phyloP scores from a whole-genome alignment of 2,329 filamentous ascomycete genomes.

The Fusarium nelsonii region DNA sequence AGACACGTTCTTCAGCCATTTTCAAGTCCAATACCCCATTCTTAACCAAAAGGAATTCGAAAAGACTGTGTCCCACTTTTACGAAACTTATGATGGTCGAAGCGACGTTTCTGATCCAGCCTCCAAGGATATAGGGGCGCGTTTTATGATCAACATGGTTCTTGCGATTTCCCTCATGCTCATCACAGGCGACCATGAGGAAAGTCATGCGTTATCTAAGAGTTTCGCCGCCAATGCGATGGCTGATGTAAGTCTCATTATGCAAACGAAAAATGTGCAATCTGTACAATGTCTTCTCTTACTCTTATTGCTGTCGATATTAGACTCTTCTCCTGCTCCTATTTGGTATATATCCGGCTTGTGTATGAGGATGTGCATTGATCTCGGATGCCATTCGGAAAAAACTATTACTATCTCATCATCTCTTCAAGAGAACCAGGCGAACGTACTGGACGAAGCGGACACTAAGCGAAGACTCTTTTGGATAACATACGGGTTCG shows the following conservation, averaged over 20 bases:
- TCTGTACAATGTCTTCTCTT: conserved; percentile 16
- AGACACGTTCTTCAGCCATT: conserved; percentile 11
- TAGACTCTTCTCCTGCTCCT: conserved; percentile 10
- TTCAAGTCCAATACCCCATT: conserved; percentile 23
- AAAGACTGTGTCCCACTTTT: conserved; percentile 2
- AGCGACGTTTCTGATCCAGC: fast-evolving
- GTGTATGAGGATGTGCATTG: conserved; percentile 27
- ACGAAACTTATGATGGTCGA: not conserved
- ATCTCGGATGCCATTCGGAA: conserved; percentile 17
- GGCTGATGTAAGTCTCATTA: conserved; percentile 3
- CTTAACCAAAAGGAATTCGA: conserved; percentile 5
- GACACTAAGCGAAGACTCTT: conserved; percentile 17
- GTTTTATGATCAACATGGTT: conserved; percentile 27
- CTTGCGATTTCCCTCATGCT: conserved; percentile 12
- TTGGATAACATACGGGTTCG: conserved; percentile 13
- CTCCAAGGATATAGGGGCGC: not conserved
- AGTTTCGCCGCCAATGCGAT: conserved; percentile 12
- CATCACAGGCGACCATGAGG: conserved; percentile 6
- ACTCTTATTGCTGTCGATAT: conserved; percentile 2
- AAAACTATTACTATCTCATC: conserved; percentile 1
- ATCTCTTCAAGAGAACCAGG: not conserved
- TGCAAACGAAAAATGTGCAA: conserved; percentile 20
- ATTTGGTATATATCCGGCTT: conserved; percentile 24
- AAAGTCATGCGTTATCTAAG: conserved; percentile 8
- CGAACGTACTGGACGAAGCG: not conserved